These are phyloP conservation scores for Ascochyta fabae DNA, from an alignment of 2,329 filamentous ascomycete species.

Conservation along the genomic window DNA sequence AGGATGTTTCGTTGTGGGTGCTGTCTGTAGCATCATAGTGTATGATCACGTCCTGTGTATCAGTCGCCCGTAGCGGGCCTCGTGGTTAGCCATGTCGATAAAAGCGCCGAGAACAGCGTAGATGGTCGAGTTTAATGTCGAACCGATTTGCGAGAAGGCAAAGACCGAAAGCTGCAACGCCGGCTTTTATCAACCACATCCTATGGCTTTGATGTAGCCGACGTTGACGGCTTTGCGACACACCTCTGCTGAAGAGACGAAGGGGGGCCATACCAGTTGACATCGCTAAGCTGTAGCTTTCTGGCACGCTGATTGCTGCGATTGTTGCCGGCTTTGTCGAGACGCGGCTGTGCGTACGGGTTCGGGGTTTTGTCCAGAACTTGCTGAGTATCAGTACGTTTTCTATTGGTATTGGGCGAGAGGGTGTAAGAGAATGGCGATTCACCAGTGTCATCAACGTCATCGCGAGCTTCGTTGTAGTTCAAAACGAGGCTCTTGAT, in stretches of 20 bases:
- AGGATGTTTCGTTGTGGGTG: conserved; percentile 28
- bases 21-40: conserved; percentile 27
- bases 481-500: conserved; percentile 98
- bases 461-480: conserved; percentile 83
- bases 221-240: conserved; percentile 12
- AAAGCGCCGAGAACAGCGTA: conserved; percentile 9
- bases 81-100: conserved; percentile 32
- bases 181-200: conserved; percentile 18
- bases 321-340: conserved; percentile 66
- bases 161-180: conserved; percentile 11
- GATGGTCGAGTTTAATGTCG: conserved; percentile 14
- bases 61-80: conserved; percentile 35
- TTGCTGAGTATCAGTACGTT: conserved; percentile 44
- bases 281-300: conserved; percentile 93
- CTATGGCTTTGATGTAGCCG: conserved; percentile 13
- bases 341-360: conserved; percentile 53
- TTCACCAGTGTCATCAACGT: conserved; percentile 77
- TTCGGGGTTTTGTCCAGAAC: conserved; percentile 51
- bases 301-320: conserved; percentile 81
- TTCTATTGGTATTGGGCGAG: conserved; percentile 59
- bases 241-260: conserved; percentile 26
- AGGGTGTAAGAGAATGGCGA: conserved; percentile 50
- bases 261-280: conserved; percentile 81
- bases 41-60: conserved; percentile 40
- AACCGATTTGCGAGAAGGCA: conserved; percentile 13